phyloP scores from a whole-genome alignment of 1,284 basidiomycete genomes.

The Ganoderma sinense region DNA sequence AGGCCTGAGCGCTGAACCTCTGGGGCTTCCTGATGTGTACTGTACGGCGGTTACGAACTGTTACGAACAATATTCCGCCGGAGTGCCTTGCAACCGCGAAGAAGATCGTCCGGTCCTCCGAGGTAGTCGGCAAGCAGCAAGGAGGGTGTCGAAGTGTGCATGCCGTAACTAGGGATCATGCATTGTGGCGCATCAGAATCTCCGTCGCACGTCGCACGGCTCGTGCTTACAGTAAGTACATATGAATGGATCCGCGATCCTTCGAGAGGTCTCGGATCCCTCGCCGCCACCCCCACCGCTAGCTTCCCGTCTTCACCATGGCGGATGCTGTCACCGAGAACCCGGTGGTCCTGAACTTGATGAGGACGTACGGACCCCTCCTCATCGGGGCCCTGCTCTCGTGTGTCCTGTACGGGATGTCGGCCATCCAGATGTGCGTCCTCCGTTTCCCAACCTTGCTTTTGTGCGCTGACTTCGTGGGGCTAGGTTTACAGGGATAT shows the following conservation, averaged over 20 bases:
- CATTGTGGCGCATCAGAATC: not conserved
- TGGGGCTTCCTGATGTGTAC: no score
- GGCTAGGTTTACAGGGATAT: no score
- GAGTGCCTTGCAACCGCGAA: no score
- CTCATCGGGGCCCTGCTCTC: constrained; percentile 1
- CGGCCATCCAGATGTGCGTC: constrained; percentile 7
- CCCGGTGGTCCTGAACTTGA: not conserved
- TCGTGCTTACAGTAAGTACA: no score
- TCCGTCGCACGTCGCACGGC: no score
- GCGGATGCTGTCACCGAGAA: not conserved
- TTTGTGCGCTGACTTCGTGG: not conserved
- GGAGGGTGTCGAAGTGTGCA: not conserved
- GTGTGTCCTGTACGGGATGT: constrained; percentile 1
- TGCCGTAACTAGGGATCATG: not conserved
- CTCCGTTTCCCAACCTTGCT: not conserved
- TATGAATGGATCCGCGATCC: not conserved
- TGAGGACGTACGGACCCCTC: constrained; percentile 6
- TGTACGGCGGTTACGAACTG: no score
- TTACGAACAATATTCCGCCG: no score
- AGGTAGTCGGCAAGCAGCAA: no score
- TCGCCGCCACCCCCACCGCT: not conserved
- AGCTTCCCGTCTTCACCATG: constrained; percentile 1
- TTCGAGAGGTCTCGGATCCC: not conserved
- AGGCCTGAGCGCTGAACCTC: no score
- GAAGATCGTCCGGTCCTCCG: no score